Conservation (phyloP, 495 filamentous ascomycete genomes). For the Aspergillus ellipticus region DNA sequence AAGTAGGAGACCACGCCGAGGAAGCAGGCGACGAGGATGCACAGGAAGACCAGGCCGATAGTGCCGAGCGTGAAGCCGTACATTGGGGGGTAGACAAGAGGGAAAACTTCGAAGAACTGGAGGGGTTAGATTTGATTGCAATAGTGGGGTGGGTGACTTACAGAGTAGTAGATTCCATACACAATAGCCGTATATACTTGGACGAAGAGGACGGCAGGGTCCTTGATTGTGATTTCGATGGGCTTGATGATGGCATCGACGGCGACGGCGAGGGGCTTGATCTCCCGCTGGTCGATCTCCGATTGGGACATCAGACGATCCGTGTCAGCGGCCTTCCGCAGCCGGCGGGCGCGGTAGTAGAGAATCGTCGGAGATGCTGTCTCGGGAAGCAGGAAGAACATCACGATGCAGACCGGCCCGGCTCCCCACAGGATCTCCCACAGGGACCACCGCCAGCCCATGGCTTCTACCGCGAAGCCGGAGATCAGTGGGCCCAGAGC, state of each 20-base stretch:
- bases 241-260: conserved; percentile 5
- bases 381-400: conserved; percentile 46
- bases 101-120: conserved; percentile 53
- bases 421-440: conserved; percentile 38
- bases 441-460: conserved; percentile 42
- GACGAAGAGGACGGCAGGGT: conserved; percentile 9
- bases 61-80: conserved; percentile 45
- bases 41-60: conserved; percentile 46
- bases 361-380: conserved; percentile 55
- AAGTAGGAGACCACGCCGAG: conserved; percentile 41
- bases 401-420: conserved; percentile 25
- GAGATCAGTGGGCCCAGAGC: conserved; percentile 38
- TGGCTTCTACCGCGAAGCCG: conserved; percentile 15
- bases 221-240: conserved; percentile 6
- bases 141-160: conserved; percentile 42
- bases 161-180: conserved; percentile 29
- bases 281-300: conserved; percentile 30
- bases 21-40: conserved; percentile 43
- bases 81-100: conserved; percentile 45
- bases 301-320: conserved; percentile 26
- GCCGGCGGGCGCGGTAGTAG: conserved; percentile 46
- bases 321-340: conserved; percentile 36
- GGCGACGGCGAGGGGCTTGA: conserved; percentile 17
- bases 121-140: conserved; percentile 41
- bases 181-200: conserved; percentile 21